Evolutionary conservation across 2,329 filamentous ascomycete genomes (phyloP), one percentile per base, ranked within the genome.

Genomic region (Colletotrichum filicis): DNA sequence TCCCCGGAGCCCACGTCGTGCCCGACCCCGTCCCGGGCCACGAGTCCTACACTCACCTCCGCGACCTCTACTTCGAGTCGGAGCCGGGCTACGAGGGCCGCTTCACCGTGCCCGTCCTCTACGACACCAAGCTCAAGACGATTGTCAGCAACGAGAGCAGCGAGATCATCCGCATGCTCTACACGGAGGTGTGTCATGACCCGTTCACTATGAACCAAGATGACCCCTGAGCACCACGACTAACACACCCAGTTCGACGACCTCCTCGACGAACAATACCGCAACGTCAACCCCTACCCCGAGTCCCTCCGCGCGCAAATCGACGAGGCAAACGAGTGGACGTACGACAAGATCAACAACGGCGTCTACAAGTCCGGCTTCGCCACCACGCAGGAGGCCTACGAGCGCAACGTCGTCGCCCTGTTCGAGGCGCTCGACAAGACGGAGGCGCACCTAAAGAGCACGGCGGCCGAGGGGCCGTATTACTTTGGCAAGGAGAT

Each of bases 81-180:
- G 90, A 96, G 77, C 87, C 90, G 1, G 85, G 93, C 68, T 98
- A 96, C 79, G 81, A 85, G 2, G 95, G 93, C 1, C 90, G 95
- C 14, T 97, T 95, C 82, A 98, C 95, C 0, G 95, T 98, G 19
- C 95, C 95, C 0, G 93, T 94, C 3, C 87, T 98, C 68, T 97
- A 93, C 84, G 94, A 97, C 83, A 94, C 91, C 84, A 91, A 93
- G 85, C 84, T 86, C 65, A 89, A 92, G 78, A 89, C 86, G 42
- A 97, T 98, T 79, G 95, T 98, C 74, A 97, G 89, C 89, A 98
- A 98, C 77, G 95, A 98, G 88, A 95, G 93, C 82, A 92, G 92
- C 76, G 95, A 98, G 85, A 98, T 98, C 80, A 92, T 98, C 81
- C 92, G 95, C 80, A 97, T 98, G 94, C 86, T 98, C 74, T 94